Evolutionary conservation across 2,329 filamentous ascomycete genomes (phyloP).

Genomic region (Chalara sp.): DNA sequence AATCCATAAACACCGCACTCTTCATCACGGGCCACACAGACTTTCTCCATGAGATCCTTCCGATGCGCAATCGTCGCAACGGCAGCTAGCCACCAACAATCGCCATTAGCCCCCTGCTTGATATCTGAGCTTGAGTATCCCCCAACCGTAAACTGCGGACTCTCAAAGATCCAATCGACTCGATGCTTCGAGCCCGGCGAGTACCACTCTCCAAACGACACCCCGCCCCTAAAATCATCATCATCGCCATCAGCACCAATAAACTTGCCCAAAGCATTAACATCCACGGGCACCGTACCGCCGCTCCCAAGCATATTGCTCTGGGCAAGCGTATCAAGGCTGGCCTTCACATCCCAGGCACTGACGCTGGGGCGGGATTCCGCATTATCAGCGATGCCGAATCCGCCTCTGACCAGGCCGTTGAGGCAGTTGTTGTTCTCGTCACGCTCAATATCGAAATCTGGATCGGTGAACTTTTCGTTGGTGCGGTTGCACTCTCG

Average conservation of each 20-base stretch:
- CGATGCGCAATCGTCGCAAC: slow-evolving; percentile 54
- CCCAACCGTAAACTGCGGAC: slow-evolving; percentile 70
- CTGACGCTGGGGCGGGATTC: too few relatives aligned
- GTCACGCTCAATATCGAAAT: slow-evolving; percentile 66
- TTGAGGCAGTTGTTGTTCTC: slow-evolving; percentile 9
- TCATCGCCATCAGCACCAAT: background rate
- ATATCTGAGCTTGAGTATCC: slow-evolving; percentile 67
- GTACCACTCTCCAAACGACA: background rate
- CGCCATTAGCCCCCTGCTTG: slow-evolving; percentile 69
- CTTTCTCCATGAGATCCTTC: too few relatives aligned
- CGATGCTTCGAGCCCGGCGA: slow-evolving; percentile 41
- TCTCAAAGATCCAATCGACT: slow-evolving; percentile 68
- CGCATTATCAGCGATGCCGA: too few relatives aligned
- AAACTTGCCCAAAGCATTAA: too few relatives aligned
- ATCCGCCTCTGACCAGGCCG: background rate
- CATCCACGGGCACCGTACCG: too few relatives aligned
- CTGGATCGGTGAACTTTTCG: slow-evolving; percentile 72
- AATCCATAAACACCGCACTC: slow-evolving; percentile 81
- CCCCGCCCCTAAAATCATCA: background rate
- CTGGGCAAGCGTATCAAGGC: too few relatives aligned
- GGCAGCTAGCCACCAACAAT: slow-evolving; percentile 83
- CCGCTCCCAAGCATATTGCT: too few relatives aligned
- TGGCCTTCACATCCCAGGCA: too few relatives aligned
- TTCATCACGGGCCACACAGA: slow-evolving; percentile 37
- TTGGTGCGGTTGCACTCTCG: slow-evolving; percentile 65